Evolutionary conservation across 73 alveolate species (phyloP).

Genomic region (Tetrahymena elliotti): DNA sequence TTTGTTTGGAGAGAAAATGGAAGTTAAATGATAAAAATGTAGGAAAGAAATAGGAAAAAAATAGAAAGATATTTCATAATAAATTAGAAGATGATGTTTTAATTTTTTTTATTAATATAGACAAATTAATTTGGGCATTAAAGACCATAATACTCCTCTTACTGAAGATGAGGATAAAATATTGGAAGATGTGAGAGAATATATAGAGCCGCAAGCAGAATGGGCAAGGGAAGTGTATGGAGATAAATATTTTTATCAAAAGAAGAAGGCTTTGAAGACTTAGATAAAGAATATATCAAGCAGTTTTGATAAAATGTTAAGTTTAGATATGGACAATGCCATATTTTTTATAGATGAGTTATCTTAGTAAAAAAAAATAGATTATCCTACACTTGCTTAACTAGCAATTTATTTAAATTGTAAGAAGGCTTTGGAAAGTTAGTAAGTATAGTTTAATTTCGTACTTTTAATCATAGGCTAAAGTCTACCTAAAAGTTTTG

Average conservation of each 20-base stretch:
- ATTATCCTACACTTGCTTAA: not conserved
- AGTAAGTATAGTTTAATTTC: not conserved
- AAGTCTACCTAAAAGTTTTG: not conserved
- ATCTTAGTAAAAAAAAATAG: not conserved
- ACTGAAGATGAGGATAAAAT: not conserved
- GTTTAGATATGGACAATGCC: not conserved
- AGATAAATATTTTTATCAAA: not conserved
- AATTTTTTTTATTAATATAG: not conserved
- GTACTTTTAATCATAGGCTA: not conserved
- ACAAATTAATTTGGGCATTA: not conserved
- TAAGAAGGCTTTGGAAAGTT: not conserved
- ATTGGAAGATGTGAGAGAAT: not conserved
- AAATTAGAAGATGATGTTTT: not conserved
- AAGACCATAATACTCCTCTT: not conserved
- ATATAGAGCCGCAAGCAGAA: not conserved
- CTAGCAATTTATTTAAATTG: not conserved
- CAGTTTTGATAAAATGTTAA: not conserved
- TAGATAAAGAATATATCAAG: not conserved
- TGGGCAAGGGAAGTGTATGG: not conserved
- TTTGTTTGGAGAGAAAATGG: not conserved
- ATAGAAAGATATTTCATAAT: too few species aligned
- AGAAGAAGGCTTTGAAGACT: not conserved
- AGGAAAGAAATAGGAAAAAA: not conserved
- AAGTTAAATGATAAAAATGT: too few species aligned
- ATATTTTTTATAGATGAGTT: not conserved